phyloP scores from a whole-genome alignment of 352 stramenopile genomes.

The Globisporangium paroecandrum region DNA sequence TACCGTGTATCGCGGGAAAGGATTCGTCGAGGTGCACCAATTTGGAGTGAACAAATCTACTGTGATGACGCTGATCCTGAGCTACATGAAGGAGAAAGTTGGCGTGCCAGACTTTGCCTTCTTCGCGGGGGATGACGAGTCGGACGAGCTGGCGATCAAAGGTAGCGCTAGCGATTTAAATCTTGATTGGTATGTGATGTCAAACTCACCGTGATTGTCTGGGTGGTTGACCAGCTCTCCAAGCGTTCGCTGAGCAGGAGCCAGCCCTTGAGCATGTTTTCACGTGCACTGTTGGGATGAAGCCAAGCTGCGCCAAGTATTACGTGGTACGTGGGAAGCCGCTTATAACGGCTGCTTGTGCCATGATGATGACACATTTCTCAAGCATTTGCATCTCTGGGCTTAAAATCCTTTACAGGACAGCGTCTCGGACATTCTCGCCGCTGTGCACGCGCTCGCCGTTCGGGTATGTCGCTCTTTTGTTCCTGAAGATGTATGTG shows the following conservation, averaged over 20 bases:
- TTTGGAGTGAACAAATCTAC: constrained; percentile 68
- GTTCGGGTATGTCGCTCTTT: constrained; percentile 34
- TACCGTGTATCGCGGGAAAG: constrained; percentile 51
- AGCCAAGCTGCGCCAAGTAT: constrained; percentile 93
- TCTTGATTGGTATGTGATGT: not conserved
- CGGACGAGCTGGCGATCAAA: constrained; percentile 91
- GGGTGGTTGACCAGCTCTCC: constrained; percentile 36
- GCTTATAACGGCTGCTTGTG: not conserved
- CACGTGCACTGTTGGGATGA: constrained; percentile 97
- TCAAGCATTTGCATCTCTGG: constrained; percentile 1
- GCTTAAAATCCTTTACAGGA: constrained; percentile 25
- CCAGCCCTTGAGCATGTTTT: constrained; percentile 58
- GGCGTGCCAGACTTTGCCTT: constrained; percentile 92
- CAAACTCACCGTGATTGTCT: not conserved
- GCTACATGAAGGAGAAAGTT: constrained; percentile 51
- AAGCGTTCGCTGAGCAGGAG: constrained; percentile 36
- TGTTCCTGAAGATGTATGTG: not conserved
- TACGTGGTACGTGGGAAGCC: constrained; percentile 74
- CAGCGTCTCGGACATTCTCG: constrained; percentile 48
- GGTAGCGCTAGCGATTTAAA: constrained; percentile 33
- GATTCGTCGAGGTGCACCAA: constrained; percentile 74
- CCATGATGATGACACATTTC: not conserved
- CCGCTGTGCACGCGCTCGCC: constrained; percentile 46
- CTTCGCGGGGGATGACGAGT: constrained; percentile 96
- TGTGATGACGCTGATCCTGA: constrained; percentile 49